Conservation (phyloP, 495 filamentous ascomycete species). For the Penicillium diatomitis region DNA sequence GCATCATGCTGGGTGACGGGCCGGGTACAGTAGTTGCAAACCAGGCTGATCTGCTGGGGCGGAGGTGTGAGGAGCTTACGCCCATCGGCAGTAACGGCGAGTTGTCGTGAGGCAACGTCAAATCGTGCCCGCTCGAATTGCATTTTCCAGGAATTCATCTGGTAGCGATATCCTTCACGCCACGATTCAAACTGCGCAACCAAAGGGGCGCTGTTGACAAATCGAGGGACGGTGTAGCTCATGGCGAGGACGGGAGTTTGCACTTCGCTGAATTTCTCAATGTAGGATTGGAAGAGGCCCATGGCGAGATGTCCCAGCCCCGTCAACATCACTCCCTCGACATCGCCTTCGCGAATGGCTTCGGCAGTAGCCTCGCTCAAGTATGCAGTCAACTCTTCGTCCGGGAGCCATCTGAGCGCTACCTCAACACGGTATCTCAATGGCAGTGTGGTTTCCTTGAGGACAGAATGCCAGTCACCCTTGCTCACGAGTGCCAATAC, state of each 20-base stretch:
- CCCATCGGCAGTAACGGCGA: conserved; percentile 54
- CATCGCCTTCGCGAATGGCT: conserved; percentile 65
- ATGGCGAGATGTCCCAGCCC: conserved; percentile 71
- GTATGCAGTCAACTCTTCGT: conserved; percentile 67
- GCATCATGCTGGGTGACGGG: conserved; percentile 37
- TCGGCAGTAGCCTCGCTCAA: conserved; percentile 51
- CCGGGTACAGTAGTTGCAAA: conserved; percentile 73
- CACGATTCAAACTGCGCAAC: conserved; percentile 60
- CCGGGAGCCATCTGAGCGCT: conserved; percentile 73
- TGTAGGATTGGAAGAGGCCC: conserved; percentile 79
- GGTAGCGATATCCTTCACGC: conserved; percentile 70
- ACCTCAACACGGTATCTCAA: conserved; percentile 78
- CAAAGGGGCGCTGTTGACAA: conserved; percentile 54
- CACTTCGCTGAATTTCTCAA: conserved; percentile 75
- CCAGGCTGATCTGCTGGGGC: conserved; percentile 67
- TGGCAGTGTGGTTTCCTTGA: conserved; percentile 72
- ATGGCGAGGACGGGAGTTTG: conserved; percentile 85
- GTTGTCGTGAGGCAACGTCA: conserved; percentile 47
- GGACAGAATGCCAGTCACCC: conserved; percentile 76
- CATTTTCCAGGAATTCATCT: conserved; percentile 68
- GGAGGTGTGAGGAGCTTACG: conserved; percentile 55
- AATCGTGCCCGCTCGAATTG: conserved; percentile 56
- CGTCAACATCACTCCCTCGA: conserved; percentile 82
- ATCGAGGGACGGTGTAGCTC: conserved; percentile 70
- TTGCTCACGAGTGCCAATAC: conserved; percentile 88